Base-by-base conservation (phyloP, 2,329 filamentous ascomycete species). In the Talaromyces sp. region DNA sequence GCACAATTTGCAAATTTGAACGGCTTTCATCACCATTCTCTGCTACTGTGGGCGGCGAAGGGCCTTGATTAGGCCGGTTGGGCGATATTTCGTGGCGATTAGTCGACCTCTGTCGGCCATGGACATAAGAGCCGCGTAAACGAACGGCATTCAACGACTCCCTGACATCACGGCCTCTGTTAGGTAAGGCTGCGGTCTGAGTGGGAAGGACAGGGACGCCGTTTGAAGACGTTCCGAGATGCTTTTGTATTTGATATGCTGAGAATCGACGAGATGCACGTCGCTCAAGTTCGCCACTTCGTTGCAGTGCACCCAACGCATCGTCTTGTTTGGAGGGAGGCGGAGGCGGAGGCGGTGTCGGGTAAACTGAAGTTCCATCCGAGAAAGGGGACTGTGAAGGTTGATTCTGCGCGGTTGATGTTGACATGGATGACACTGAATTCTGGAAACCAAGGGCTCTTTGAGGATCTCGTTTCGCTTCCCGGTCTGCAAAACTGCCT, bases 191-290 rank as follows among this genome's bases (percentile, higher is more conserved):
- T 9, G 73, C 73, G 35, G 72, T 75, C 41, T 75, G 74, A 5
- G 72, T 69, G 27, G 93, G 92, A 21, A 97, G 84, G 70, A 95
- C 89, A 7, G 92, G 91, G 17, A 97, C 88, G 21, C 90, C 91
- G 74, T 88, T 92, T 17, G 89, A 84, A 43, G 88, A 88, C 17
- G 87, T 84, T 11, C 93, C 93, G 1, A 97, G 80, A 68, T 96
- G 92, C 71, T 97, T 97, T 52, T 91, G 91, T 66, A 99, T 96
- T 70, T 99, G 94, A 72, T 97, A 99, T 57, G 92, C 90, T 1
- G 94, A 97, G 72, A 97, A 99, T 69, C 94, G 83, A 66, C 93
- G 84, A 14, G 94, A 99, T 0, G 94, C 94, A 71, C 94, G 85
- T 70, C 94, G 85, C 76, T 99, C 94, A 55, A 99, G 79, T 66